Base-by-base conservation (phyloP, 1,139 yeast species). In the Kodamaea plutei region DNA sequence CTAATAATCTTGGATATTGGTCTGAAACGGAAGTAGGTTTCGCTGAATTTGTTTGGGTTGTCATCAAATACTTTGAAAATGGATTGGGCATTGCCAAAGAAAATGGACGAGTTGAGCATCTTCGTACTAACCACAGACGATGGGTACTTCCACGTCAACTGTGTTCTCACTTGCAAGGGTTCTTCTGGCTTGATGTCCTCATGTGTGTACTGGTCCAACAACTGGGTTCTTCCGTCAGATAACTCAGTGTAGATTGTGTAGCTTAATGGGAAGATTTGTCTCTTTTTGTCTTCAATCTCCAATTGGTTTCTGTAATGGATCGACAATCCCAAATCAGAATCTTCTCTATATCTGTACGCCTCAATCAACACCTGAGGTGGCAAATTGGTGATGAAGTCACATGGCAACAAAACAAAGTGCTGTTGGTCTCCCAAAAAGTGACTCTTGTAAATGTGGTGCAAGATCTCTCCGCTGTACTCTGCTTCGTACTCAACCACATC, bases 341-440 rank as follows among this genome's bases (percentile, higher is more conserved):
- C 79, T 23, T 69, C 73, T 46, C 79, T 75, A 45, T 77, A 80
- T 45, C 96, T 69, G 53, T 81, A 89, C 26, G 83, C 83, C 52
- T 91, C 96, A 32, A 89, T 77, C 25, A 93, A 66, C 14, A 82
- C 82, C 47, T 84, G 91, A 4, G 98, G 96, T 4, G 96, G 95
- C 25, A 89, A 66, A 54, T 89, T 89, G 4, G 97, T 87, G 30
- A 91, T 68, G 48, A 91, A 84, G 56, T 93, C 98, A 61, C 97
- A 89, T 4, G 98, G 96, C 38, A 93, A 61, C 24, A 91, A 57
- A 13, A 88, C 85, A 49, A 87, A 81, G 50, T 84, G 46, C 32
- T 50, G 40, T 26, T 40, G 44, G n/a, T 48, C 38, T 76, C 29
- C 65, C 52, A 36, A 58, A 45, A 34, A 64, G 52, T 36, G 58